Evolutionary conservation across 305 asterid species (phyloP), one percentile per base, ranked within the genome.

Genomic region (Fraxinus sp.): DNA sequence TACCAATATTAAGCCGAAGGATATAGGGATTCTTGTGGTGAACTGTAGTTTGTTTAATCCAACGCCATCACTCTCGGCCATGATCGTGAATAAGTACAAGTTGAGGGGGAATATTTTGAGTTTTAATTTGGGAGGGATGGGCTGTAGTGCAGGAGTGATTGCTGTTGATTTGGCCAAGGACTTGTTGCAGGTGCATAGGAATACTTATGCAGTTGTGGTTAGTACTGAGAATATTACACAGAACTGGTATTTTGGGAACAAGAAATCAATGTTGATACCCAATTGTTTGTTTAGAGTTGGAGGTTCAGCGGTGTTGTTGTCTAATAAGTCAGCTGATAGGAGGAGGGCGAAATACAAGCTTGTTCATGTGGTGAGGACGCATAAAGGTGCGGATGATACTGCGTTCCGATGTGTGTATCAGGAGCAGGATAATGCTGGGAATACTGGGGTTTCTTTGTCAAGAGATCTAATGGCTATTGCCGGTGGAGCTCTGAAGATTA

Each of bases 391-490:
- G 0, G 97, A 94, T 79, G 97, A 93, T 22, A 93, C 91, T 88
- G 96, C 97, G 0, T 91, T 91, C 49, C 91, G 85, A 5, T 94
- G 97, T 64, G 97, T 94, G 6, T 91, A 91, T 76, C 97, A 94
- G 74, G 97, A 90, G 84, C 94, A 93, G 78, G 98, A 94, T 33
- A 86, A 55, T 13, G 80, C 78, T 0, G 97, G 97, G 32, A 94
- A 91, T 80, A 90, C 89, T 0, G 98, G 98, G 1, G 97, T 94
- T 78, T 91, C 95, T n/a, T 75, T 94, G 80, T 92, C 98, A 2
- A 93, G 90, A 81, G 98, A 94, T 79, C 92, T 94, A 71, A 94
- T 91, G 98, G 98, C 95, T 13, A 92, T 93, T 2, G 97, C 96
- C 0, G 98, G 98, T 41, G 96, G 91, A 24, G 92, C 98, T 5